Base-by-base conservation (phyloP, 2,329 filamentous ascomycete genomes). In the Ceratocystis huliohia region DNA sequence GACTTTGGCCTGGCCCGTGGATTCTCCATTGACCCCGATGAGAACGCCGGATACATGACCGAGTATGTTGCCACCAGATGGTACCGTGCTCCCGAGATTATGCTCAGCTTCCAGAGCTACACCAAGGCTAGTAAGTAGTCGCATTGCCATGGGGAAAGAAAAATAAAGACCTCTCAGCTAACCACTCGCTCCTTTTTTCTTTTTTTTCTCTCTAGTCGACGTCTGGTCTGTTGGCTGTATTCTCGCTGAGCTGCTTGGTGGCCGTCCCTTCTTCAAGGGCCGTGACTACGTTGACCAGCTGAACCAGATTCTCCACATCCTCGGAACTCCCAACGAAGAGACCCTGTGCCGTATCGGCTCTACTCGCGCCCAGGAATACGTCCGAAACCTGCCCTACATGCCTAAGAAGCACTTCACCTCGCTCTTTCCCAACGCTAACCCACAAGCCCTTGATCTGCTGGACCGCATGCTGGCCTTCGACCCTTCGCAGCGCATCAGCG, bases 201-300 rank as follows among this genome's bases (percentile, higher is more conserved):
- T 8, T 30, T 20, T 61, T 30, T 15, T 65, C 50, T 15, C 8
- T 25, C 8, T 50, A 97, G 93, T 99, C 77, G 94, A 99, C 75
- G 93, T 99, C 44, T 99, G 94, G 94, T 99, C 94, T 7, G 93
- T 99, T 56, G 94, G 94, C 69, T 99, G 94, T 75, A 99, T 99
- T 73, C 84, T 99, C 65, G 94, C 94, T 65, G 94, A 99, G 77
- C 85, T 99, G 13, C 85, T 99, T 45, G 94, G 94, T 69, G 93
- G 94, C 68, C 89, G 95, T 68, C 94, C 94, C 56, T 99, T 99
- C 82, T 97, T 99, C 83, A 99, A 99, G 79, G 94, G 94, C 67
- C 89, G 94, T 69, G 94, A 99, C 79, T 99, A 99, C 74, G 94
- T 99, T 76, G 94, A 99, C 78, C 94, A 99, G 80, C 85, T 99